These are phyloP conservation scores for sorghum (Sorghum bicolor) DNA, from an alignment of 176 grass and related monocot genomes.

Conservation along the genomic window Sorghum_bicolor_NCBIv3 NC_012874.2:6738501-6739000, in stretches of 20 bases:
- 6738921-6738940: not conserved
- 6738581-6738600: not conserved
- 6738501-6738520: not conserved
- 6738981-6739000: not conserved
- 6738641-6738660: not conserved
- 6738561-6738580: not conserved
- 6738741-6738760: conserved; percentile 26
- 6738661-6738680: not conserved
- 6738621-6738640: not conserved
- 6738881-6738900: not conserved
- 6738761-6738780: not conserved
- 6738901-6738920: not conserved
- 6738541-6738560: not conserved
- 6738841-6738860: not conserved
- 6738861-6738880: not conserved
- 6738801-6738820: not conserved
- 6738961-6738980: not conserved
- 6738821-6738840: not conserved
- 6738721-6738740: conserved; percentile 14
- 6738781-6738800: not conserved
- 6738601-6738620: not conserved
- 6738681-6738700: conserved; percentile 21
- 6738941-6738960: not conserved
- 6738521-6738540: not conserved
- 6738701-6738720: conserved; percentile 1